These are phyloP conservation scores for Colletotrichum melonis DNA, from an alignment of 2,329 filamentous ascomycete genomes.

Conservation along the genomic window DNA sequence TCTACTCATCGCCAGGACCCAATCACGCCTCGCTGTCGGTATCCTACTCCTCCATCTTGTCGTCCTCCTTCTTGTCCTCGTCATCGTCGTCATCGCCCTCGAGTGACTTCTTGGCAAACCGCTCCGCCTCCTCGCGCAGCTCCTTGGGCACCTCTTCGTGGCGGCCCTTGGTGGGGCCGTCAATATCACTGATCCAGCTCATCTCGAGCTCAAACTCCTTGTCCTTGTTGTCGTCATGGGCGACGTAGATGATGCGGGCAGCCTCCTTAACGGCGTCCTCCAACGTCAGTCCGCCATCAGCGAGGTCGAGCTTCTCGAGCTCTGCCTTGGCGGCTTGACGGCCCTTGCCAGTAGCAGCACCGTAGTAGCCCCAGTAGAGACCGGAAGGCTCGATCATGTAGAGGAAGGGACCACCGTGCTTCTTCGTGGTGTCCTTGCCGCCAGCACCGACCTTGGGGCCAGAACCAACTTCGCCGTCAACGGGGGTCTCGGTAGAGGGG, in stretches of 20 bases:
- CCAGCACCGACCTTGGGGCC: slow-evolving; percentile 85
- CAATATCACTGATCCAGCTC: slow-evolving; percentile 91
- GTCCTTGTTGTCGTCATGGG: slow-evolving; percentile 99
- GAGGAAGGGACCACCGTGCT: slow-evolving; percentile 88
- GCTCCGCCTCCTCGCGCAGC: slow-evolving; percentile 90
- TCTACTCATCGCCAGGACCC: not conserved
- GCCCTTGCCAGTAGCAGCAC: slow-evolving; percentile 96
- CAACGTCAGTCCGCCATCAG: slow-evolving; percentile 80
- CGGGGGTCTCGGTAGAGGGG: slow-evolving; percentile 83
- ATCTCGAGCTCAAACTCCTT: slow-evolving; percentile 99
- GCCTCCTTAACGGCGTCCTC: slow-evolving; percentile 95
- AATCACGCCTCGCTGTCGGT: not conserved
- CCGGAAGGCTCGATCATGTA: slow-evolving; percentile 99
- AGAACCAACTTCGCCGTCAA: slow-evolving; percentile 89
- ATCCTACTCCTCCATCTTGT: slow-evolving; percentile 90
- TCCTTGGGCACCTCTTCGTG: slow-evolving; percentile 95
- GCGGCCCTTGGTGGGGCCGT: slow-evolving; percentile 90
- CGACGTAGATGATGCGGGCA: slow-evolving; percentile 95
- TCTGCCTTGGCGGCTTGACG: slow-evolving; percentile 97
- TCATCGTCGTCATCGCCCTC: slow-evolving; percentile 87
- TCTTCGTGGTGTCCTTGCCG: slow-evolving; percentile 80
- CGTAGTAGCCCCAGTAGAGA: slow-evolving; percentile 98
- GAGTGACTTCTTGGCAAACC: slow-evolving; percentile 88
- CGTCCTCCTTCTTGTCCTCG: slow-evolving; percentile 67
- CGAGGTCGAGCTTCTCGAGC: slow-evolving; percentile 95